phyloP scores from a whole-genome alignment of 495 filamentous ascomycete species.

The Acidiella bohemica region DNA sequence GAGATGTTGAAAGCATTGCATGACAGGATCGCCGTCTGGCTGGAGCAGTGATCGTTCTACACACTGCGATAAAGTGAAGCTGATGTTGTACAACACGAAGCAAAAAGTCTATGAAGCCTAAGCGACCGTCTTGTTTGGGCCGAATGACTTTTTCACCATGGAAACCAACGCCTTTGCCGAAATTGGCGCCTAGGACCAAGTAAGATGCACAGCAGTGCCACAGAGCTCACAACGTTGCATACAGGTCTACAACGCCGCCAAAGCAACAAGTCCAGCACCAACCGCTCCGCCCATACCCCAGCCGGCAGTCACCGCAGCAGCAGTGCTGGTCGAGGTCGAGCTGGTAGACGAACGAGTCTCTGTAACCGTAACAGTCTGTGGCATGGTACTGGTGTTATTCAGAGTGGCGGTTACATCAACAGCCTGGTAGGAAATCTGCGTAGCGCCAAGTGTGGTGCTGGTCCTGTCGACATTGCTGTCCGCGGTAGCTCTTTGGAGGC shows the following conservation, averaged over 20 bases:
- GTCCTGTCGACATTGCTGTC: constrained; percentile 2
- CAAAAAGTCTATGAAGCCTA: too few species aligned
- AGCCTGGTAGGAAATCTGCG: constrained; percentile 1
- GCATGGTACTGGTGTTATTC: constrained; percentile 6
- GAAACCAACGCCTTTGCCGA: too few species aligned
- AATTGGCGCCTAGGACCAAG: background rate
- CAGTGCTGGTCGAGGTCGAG: constrained; percentile 5
- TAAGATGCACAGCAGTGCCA: background rate
- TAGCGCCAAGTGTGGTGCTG: constrained; percentile 1
- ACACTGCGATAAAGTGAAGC: constrained; percentile 1
- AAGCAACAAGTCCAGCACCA: constrained; percentile 7
- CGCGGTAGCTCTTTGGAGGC: background rate
- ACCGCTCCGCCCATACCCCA: constrained; percentile 9
- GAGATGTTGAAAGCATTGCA: constrained; percentile 45
- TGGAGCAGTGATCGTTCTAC: too few species aligned
- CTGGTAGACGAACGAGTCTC: background rate
- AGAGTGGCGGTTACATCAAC: constrained; percentile 6
- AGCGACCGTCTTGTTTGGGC: too few species aligned
- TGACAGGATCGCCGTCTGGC: constrained; percentile 34
- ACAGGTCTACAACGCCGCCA: constrained; percentile 4
- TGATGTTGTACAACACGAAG: background rate
- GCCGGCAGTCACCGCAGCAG: background rate
- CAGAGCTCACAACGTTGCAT: background rate
- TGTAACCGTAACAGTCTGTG: constrained; percentile 5
- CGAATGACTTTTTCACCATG: too few species aligned